A percentile compares a stretch with the other conserved stretches of the same genome.
Evolutionary conservation across 768 basidiomycete species (phyloP).

Genomic region (Russula brevipes): DNA sequence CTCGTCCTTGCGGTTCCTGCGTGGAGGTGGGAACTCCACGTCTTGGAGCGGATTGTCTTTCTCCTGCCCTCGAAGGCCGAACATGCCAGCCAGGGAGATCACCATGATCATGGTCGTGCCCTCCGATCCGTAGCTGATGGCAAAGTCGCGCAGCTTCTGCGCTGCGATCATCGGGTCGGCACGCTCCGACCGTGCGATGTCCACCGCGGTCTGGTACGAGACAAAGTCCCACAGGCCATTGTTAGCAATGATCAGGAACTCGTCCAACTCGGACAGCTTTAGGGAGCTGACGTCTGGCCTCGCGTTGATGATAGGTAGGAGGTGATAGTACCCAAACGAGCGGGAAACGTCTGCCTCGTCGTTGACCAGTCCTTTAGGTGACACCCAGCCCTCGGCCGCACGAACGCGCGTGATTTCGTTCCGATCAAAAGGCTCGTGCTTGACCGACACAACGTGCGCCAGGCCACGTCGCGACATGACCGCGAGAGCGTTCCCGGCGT

Average conservation of each 20-base stretch:
- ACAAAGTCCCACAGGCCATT: conserved; percentile 91
- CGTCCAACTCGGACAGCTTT: conserved; percentile 76
- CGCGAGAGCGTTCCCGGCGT: conserved; percentile 82
- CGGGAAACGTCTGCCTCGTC: conserved; percentile 90
- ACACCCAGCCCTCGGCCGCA: conserved; percentile 89
- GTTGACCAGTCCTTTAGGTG: conserved; percentile 84
- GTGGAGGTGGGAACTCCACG: conserved; percentile 32
- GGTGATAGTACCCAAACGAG: conserved; percentile 88
- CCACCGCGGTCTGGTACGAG: conserved; percentile 91
- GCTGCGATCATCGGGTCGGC: conserved; percentile 84
- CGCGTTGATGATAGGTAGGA: conserved; percentile 86
- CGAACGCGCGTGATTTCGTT: conserved; percentile 84
- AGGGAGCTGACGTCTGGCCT: conserved; percentile 71
- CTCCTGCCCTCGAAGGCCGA: conserved; percentile 46
- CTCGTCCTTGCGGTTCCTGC: conserved; percentile 42
- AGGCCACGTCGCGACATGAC: conserved; percentile 76
- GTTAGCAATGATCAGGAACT: conserved; percentile 95
- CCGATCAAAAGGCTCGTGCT: conserved; percentile 88
- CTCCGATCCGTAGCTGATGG: conserved; percentile 92
- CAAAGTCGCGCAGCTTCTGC: conserved; percentile 93
- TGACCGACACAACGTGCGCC: conserved; percentile 66
- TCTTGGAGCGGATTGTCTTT: conserved; percentile 46
- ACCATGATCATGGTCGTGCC: conserved; percentile 99
- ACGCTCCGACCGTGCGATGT: conserved; percentile 77
- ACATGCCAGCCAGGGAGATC: conserved; percentile 74